Evolutionary conservation across 345 rosid species (phyloP).

Genomic region (Tarenaya hassleriana): DNA sequence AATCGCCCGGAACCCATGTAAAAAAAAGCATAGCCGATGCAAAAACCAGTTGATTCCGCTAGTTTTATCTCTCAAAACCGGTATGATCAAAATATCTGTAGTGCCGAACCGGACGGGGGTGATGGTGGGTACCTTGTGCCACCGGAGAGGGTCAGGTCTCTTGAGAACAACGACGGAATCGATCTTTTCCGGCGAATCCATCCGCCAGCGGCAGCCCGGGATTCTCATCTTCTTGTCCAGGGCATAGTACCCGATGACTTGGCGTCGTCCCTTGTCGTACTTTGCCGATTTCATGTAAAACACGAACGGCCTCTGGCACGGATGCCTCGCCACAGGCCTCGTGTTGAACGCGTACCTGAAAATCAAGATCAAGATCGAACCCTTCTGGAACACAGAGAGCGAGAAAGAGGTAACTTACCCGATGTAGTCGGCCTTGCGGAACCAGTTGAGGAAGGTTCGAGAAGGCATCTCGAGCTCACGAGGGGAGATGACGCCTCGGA

Average conservation of each 20-base stretch:
- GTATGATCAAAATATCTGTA: neutral
- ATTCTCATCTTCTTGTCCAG: conserved; percentile 27
- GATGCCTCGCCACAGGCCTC: conserved; percentile 69
- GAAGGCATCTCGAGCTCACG: conserved; percentile 85
- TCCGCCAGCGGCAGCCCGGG: conserved; percentile 62
- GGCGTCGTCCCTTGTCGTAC: conserved; percentile 44
- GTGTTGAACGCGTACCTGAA: conserved; percentile 68
- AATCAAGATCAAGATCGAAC: no score
- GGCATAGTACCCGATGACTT: conserved; percentile 48
- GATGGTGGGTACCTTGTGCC: conserved; percentile 48
- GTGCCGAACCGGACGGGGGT: neutral
- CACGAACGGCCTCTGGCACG: conserved; percentile 61
- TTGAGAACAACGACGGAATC: conserved; percentile 52
- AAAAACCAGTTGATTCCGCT: no score
- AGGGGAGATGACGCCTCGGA: conserved; percentile 68
- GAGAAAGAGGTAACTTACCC: conserved; percentile 27
- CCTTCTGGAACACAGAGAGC: no score
- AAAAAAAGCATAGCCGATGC: no score
- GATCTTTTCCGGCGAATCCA: conserved; percentile 53
- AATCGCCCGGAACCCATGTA: neutral
- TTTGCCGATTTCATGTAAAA: conserved; percentile 51
- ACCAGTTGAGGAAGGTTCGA: conserved; percentile 83
- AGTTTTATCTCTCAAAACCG: no score
- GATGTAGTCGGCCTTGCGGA: conserved; percentile 58
- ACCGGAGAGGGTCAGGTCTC: conserved; percentile 55